Conservation (phyloP, 73 alveolate species). For the Paraurostyla sp. region DNA sequence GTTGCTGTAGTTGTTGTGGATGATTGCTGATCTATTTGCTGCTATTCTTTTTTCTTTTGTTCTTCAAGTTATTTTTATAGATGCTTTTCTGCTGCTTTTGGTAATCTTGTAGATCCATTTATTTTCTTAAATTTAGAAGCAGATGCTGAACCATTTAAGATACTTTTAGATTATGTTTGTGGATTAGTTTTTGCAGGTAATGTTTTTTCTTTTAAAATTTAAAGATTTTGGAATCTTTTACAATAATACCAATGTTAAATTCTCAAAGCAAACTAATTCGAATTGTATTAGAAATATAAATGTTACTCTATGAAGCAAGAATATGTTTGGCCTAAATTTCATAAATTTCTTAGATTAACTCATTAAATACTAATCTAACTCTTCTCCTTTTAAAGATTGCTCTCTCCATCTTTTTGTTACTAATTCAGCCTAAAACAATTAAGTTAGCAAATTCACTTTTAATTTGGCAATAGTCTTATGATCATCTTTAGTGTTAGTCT, state of each 20-base stretch:
- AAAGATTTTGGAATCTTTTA: neutral
- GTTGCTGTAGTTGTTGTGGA: neutral
- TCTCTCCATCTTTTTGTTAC: neutral
- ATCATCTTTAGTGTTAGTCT: neutral
- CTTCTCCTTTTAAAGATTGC: neutral
- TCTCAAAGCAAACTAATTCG: slow-evolving; percentile 18
- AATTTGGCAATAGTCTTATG: neutral
- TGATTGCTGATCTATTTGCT: neutral
- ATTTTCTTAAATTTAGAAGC: neutral
- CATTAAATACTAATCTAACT: slow-evolving; percentile 23
- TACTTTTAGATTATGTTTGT: neutral
- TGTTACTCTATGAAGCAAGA: slow-evolving; percentile 36
- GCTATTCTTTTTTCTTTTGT: neutral
- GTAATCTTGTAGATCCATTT: slow-evolving; percentile 34
- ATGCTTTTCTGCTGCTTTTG: slow-evolving; percentile 26
- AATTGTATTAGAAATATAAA: neutral
- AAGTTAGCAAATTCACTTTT: neutral
- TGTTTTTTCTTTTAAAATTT: neutral
- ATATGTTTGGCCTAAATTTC: slow-evolving; percentile 6
- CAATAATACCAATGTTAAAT: slow-evolving; percentile 35
- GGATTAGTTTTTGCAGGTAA: neutral
- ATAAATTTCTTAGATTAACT: slow-evolving; percentile 36
- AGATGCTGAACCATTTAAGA: too few species aligned
- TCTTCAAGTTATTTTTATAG: neutral
- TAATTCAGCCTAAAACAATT: neutral